A percentile compares a stretch with the other conserved stretches of the same genome.
phyloP scores from a whole-genome alignment of 2,329 filamentous ascomycete genomes.

The Dothiorella sarmentorum region DNA sequence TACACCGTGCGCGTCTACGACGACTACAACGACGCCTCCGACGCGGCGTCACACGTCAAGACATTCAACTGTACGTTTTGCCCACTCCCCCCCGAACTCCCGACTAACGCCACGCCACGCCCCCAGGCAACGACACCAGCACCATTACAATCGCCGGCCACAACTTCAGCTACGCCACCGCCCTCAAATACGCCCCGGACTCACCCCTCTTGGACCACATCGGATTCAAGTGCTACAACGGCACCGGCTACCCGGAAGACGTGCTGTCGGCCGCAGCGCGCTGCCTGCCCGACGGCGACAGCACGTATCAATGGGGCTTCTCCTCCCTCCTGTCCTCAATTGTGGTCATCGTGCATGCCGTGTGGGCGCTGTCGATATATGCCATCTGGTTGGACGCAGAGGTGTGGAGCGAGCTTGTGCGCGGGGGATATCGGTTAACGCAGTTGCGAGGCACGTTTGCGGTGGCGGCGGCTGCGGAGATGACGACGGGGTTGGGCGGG shows the following conservation, averaged over 20 bases:
- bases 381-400: constrained; percentile 35
- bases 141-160: constrained; percentile 18
- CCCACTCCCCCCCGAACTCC: not conserved
- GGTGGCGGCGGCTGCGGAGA: constrained; percentile 26
- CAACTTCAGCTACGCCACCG: not conserved
- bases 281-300: constrained; percentile 30
- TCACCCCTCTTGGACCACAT: no score
- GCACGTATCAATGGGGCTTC: constrained; percentile 38
- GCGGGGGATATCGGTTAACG: constrained; percentile 30
- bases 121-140: constrained; percentile 23
- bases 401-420: constrained; percentile 26
- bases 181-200: constrained; percentile 15
- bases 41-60: not conserved
- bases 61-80: not conserved
- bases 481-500: constrained; percentile 24
- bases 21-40: not conserved
- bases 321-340: constrained; percentile 32
- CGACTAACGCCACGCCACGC: not conserved
- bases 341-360: constrained; percentile 31
- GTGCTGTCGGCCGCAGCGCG: constrained; percentile 21
- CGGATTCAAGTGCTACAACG: not conserved
- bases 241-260: not conserved
- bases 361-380: constrained; percentile 35
- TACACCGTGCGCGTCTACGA: not conserved
- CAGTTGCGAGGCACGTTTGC: constrained; percentile 32